Base-by-base conservation (phyloP, 1,284 basidiomycete species). In the Fomitopsis schrenkii region DNA sequence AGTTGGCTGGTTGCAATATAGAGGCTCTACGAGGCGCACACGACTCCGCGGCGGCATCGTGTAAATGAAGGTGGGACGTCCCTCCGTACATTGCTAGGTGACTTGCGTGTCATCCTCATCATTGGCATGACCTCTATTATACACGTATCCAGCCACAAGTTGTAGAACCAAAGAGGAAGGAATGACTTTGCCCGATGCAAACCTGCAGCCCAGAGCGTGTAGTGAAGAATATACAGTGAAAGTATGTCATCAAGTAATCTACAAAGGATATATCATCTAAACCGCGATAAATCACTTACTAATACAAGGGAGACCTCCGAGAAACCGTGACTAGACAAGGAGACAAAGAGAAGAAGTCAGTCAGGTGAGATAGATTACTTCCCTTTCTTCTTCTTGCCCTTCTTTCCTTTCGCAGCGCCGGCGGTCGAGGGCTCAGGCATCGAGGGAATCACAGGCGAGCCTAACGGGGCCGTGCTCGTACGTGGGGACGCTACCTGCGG, bases 381-480 rank as follows among this genome's bases (percentile, higher is more conserved):
- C 57, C 62, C 63, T 60, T 60, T 60, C 44, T 62, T 63, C 61
- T 68, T 68, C 59, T 64, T 68, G n/a, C 53, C 59, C 62, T 67
- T 67, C 63, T 65, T 63, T 19, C 59, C 62, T 55, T 64, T 68
- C 19, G 68, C 35, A 0, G 46, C 46, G 30, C 59, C 17, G n/a
- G 30, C 58, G 0, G 59, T 59, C 28, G 65, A 62, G 6, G 63
- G 60, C 19, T 58, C 46, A 6, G 60, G 59, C 17, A 60, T 63
- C 26, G 62, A 38, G 5, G 64, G 45, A 17, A 61, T 64, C 15
- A 63, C 50, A 10, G 64, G 53, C 5, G 66, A 67, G 22, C 58
- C 58, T 41, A 57, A n/a, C 26, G 36, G 19, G 15, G 59, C 55
- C 26, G 48, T 44, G 12, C 42, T 44, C 17, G 54, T 44, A 12